A percentile compares a stretch with the other conserved stretches of the same genome.
phyloP scores from a whole-genome alignment of 768 basidiomycete species.

The Leccinum imitatum region DNA sequence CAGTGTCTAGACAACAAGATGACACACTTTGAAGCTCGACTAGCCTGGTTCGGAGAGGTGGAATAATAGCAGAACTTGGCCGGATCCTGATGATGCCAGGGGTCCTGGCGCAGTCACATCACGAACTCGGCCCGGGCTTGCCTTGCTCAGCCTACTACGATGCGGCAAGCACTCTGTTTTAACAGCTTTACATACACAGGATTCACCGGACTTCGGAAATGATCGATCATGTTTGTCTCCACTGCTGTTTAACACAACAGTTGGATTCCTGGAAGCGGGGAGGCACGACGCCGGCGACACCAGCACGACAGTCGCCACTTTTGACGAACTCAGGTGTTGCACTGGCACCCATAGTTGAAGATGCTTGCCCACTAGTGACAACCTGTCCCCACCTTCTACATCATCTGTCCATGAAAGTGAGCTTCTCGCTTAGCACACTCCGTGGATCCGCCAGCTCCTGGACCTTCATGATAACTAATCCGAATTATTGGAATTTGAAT shows the following conservation, averaged over 20 bases:
- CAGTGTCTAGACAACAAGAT: neutral
- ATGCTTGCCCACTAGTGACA: no score
- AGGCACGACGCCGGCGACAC: neutral
- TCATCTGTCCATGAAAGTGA: slow-evolving; percentile 43
- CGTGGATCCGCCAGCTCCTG: slow-evolving; percentile 15
- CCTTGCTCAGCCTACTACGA: neutral
- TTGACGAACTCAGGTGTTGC: neutral
- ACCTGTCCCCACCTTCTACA: slow-evolving; percentile 19
- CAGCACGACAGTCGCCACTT: neutral
- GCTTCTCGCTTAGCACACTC: slow-evolving; percentile 42
- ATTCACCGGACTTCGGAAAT: neutral
- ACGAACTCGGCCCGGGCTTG: no score
- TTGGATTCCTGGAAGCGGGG: neutral
- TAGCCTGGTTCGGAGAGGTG: neutral
- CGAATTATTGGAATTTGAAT: neutral
- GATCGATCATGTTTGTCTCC: slow-evolving; percentile 10
- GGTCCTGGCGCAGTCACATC: neutral
- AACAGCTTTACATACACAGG: neutral
- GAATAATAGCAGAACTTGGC: no score
- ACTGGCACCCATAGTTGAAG: no score
- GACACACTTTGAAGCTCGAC: neutral
- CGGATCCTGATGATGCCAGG: no score
- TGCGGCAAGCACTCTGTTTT: neutral
- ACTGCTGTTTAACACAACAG: neutral
- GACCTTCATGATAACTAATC: slow-evolving; percentile 20